Evolutionary conservation across 139 green algal genomes (phyloP), one percentile per base, ranked within the genome.

Genomic region (Haematococcus lacustris): DNA sequence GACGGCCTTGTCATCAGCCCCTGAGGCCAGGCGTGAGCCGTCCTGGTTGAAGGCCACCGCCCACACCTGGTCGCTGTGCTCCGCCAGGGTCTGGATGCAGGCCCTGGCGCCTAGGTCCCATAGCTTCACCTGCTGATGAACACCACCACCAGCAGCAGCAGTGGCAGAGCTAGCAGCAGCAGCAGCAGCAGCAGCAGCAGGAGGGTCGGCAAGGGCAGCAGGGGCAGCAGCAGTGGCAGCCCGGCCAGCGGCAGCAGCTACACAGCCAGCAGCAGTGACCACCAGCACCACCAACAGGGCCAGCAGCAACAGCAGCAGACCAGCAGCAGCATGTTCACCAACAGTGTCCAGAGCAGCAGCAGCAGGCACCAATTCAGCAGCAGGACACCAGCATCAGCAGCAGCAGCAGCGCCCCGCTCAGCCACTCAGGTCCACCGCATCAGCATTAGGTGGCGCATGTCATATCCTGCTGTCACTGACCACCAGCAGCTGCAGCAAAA

Each of bases 61-160:
- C 53, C 53, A 64, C 53, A 64, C 53, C 81, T 89, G 83, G 75
- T 92, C 89, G 1, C 70, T 84, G 76, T 94, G 89, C 39, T 95
- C 90, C 1, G 77, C 71, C 17, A 92, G 38, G 0, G 86, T 93
- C 78, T 97, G 90, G 2, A 87, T 81, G 47, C 85, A 91, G 0
- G 82, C 85, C 2, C 91, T 73, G 6, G 82, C 86, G 1, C 66
- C 43, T 57, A 98, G 64, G 75, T 97, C 93, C 91, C 91, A 97
- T 74, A 98, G 77, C 81, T 91, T 92, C 41, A 95, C 85, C 47
- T 76, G 80, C 43, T 35, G n/a, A n/a, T n/a, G n/a, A n/a, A n/a
- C n/a, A n/a, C n/a, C n/a, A n/a, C n/a, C n/a, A n/a, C n/a, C n/a
- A n/a, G n/a, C 5, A 61, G 51, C 47, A 71, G 32, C n/a, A n/a